These are phyloP conservation scores for Pleurotus tuoliensis DNA, from an alignment of 768 basidiomycete species.

Conservation along the genomic window DNA sequence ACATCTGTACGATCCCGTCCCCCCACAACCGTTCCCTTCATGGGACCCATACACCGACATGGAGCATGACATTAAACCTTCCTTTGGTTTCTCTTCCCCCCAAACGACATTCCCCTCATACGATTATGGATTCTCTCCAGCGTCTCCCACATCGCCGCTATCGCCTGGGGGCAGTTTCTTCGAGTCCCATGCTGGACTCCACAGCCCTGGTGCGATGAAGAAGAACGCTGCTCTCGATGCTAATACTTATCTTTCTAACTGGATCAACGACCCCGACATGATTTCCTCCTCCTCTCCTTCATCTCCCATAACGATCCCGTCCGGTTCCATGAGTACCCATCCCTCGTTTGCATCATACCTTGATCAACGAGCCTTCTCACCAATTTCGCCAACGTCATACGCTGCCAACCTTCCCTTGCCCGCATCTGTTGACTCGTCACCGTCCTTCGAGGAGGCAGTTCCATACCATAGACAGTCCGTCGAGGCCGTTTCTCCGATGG, in stretches of 20 bases:
- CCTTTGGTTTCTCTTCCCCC: slow-evolving; percentile 36
- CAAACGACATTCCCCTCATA: slow-evolving; percentile 20
- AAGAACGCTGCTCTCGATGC: slow-evolving; percentile 43
- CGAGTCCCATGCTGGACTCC: slow-evolving; percentile 34
- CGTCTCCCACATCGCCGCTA: slow-evolving; percentile 32
- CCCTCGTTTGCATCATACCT: slow-evolving; percentile 48
- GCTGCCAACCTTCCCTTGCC: slow-evolving; percentile 62
- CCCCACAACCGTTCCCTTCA: slow-evolving; percentile 13
- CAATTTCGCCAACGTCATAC: slow-evolving; percentile 60
- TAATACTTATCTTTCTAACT: slow-evolving; percentile 45
- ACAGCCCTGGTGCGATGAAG: slow-evolving; percentile 36
- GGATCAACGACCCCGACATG: slow-evolving; percentile 61
- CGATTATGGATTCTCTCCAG: slow-evolving; percentile 32
- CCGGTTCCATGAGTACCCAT: slow-evolving; percentile 35
- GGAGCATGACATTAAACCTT: slow-evolving; percentile 21
- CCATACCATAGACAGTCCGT: slow-evolving; percentile 22
- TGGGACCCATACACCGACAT: slow-evolving; percentile 34
- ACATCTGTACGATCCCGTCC: slow-evolving; percentile 11
- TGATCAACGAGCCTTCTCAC: slow-evolving; percentile 38
- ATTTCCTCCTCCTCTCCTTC: slow-evolving; percentile 23
- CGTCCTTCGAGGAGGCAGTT: slow-evolving; percentile 45
- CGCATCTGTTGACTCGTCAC: slow-evolving; percentile 55
- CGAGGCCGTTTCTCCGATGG: slow-evolving; percentile 58
- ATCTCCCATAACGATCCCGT: slow-evolving; percentile 28
- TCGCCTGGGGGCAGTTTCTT: slow-evolving; percentile 19